Percentiles rank a stretch among this genome's conserved stretches.
phyloP scores from a whole-genome alignment of 2,329 filamentous ascomycete species.

The Fusarium sp. region DNA sequence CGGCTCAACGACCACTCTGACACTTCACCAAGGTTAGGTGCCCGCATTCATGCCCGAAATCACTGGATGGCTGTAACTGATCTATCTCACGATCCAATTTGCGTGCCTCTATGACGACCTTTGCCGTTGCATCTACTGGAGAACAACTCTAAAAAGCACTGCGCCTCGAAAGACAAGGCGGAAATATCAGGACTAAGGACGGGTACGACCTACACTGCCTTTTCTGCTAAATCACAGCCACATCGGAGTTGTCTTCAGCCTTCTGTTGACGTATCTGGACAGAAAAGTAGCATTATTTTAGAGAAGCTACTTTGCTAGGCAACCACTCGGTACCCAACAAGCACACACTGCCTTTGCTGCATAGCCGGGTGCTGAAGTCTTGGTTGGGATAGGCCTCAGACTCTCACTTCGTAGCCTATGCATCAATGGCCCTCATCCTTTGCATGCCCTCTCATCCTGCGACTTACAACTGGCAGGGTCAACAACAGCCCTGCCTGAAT shows the following conservation, averaged over 20 bases:
- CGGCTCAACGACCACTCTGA: constrained; percentile 26
- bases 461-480: neutral
- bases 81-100: neutral
- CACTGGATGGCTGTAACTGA: neutral
- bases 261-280: neutral
- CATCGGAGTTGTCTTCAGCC: neutral
- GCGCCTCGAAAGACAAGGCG: constrained; percentile 8
- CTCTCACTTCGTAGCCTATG: neutral
- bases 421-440: neutral
- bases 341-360: neutral
- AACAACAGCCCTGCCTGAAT: neutral
- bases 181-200: neutral
- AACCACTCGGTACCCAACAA: neutral
- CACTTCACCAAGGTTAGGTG: constrained; percentile 12
- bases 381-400: neutral
- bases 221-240: neutral
- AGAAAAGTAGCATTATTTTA: no score
- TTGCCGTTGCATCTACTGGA: neutral
- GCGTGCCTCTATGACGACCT: neutral
- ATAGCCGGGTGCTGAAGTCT: neutral
- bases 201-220: neutral
- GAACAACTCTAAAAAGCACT: neutral
- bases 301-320: no score
- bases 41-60: constrained; percentile 20
- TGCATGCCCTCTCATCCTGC: neutral